Percentiles rank a stretch among this genome's conserved stretches.
Conservation (phyloP, 1,284 basidiomycete genomes). For the Cutaneotrichosporon sp. region DNA sequence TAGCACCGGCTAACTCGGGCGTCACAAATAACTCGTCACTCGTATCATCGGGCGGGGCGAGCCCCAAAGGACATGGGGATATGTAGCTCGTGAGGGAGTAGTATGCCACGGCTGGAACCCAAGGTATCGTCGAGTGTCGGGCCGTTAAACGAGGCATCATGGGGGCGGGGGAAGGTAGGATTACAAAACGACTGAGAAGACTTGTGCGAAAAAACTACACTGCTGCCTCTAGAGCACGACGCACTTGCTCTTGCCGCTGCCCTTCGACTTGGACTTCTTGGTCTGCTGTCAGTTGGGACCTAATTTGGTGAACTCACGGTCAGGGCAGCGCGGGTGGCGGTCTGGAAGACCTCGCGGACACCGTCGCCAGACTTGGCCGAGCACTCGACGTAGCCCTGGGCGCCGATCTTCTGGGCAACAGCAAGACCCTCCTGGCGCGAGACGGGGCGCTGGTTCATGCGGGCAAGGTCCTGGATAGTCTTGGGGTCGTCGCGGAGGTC, state of each 20-base stretch:
- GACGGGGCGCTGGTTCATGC: conserved; percentile 79
- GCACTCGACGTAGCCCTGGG: conserved; percentile 86
- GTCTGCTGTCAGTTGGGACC: conserved; percentile 9
- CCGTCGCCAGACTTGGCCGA: conserved; percentile 86
- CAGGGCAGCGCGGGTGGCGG: conserved; percentile 78
- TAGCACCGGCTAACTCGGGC: background rate
- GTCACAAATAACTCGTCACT: conserved; percentile 19
- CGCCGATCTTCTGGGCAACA: conserved; percentile 84
- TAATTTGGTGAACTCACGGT: conserved; percentile 51
- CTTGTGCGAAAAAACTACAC: conserved; percentile 9
- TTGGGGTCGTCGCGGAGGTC: conserved; percentile 77
- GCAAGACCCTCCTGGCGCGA: conserved; percentile 73
- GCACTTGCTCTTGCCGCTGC: conserved; percentile 44
- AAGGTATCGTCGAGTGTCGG: conserved; percentile 9
- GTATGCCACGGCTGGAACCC: conserved; percentile 5
- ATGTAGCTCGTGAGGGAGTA: conserved; percentile 3
- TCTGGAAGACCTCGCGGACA: conserved; percentile 89
- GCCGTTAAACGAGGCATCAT: conserved; percentile 7
- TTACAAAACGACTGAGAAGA: conserved; percentile 27
- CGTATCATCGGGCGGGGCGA: conserved; percentile 18
- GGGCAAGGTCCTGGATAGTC: conserved; percentile 75
- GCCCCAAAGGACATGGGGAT: conserved; percentile 4
- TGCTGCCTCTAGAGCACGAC: conserved; percentile 59
- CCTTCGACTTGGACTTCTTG: conserved; percentile 17
- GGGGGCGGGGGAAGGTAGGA: conserved; percentile 17